Conservation (phyloP, 177 flowering plant species). For the Vitis hybrid region DNA sequence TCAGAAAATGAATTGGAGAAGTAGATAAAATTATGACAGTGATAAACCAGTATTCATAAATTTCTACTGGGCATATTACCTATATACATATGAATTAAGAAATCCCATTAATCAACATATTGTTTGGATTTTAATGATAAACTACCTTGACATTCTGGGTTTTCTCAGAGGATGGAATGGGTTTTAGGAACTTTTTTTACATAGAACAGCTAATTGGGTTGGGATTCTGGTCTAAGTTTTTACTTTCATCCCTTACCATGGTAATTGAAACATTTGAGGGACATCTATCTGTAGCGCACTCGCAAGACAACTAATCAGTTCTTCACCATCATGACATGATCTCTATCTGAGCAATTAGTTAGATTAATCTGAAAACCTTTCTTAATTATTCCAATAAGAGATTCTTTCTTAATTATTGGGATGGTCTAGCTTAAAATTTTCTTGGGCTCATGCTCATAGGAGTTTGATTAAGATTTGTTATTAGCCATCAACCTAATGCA, state of each 20-base stretch:
- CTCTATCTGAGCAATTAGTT: background rate
- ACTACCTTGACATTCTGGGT: background rate
- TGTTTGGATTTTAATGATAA: background rate
- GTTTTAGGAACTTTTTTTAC: background rate
- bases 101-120: background rate
- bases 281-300: too few species aligned
- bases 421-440: background rate
- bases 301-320: background rate
- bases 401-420: background rate
- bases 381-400: too few species aligned
- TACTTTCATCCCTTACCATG: too few species aligned
- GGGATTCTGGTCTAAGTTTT: too few species aligned
- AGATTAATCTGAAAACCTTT: background rate
- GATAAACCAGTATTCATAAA: background rate
- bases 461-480: background rate
- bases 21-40: background rate
- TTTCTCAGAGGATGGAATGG: background rate
- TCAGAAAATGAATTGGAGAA: background rate
- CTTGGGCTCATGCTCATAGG: background rate
- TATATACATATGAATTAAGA: background rate
- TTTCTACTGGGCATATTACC: background rate
- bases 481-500: background rate
- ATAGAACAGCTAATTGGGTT: background rate
- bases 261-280: too few species aligned
- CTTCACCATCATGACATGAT: background rate